phyloP scores from a whole-genome alignment of 805 yeast genomes.

The Tetrapisispora nanseiensis region DNA sequence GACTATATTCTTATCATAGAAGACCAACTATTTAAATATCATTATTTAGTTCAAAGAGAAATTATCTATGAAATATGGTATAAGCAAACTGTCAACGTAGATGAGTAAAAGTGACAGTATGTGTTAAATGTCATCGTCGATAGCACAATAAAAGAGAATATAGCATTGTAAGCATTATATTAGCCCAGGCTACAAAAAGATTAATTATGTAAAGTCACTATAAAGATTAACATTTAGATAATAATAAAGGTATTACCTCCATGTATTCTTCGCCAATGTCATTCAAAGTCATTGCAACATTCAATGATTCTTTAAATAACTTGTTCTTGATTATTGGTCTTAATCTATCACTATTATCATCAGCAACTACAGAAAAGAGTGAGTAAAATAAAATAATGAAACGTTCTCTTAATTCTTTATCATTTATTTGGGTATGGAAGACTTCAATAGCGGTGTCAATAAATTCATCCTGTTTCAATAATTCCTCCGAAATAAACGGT shows the following conservation, averaged over 20 bases:
- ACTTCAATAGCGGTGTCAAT: slow-evolving; percentile 19
- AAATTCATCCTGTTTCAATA: slow-evolving; percentile 20
- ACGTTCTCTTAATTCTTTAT: slow-evolving; percentile 27
- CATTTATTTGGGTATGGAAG: slow-evolving; percentile 22
- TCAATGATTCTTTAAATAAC: slow-evolving; percentile 9
- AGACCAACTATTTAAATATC: too few relatives aligned
- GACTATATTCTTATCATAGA: too few relatives aligned
- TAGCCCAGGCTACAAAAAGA: too few relatives aligned
- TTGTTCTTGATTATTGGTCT: slow-evolving; percentile 6
- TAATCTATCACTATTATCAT: slow-evolving; percentile 2
- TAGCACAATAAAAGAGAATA: background rate
- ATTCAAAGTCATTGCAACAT: slow-evolving; percentile 8
- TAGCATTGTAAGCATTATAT: too few relatives aligned
- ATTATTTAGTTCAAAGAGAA: too few relatives aligned
- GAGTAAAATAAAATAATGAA: slow-evolving; percentile 27
- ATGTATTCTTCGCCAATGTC: slow-evolving; percentile 13
- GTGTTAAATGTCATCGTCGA: too few relatives aligned
- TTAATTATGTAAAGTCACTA: background rate
- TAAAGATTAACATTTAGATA: slow-evolving; percentile 1
- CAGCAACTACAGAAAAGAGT: slow-evolving; percentile 17
- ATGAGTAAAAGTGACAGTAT: too few relatives aligned
- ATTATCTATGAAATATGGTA: too few relatives aligned
- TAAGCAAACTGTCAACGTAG: too few relatives aligned
- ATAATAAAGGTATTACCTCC: slow-evolving; percentile 9
- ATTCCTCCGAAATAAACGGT: slow-evolving; percentile 29